A percentile compares a stretch with the other conserved stretches of the same genome.
phyloP scores from a whole-genome alignment of 805 yeast species.

The Kuraishia cidri region DNA sequence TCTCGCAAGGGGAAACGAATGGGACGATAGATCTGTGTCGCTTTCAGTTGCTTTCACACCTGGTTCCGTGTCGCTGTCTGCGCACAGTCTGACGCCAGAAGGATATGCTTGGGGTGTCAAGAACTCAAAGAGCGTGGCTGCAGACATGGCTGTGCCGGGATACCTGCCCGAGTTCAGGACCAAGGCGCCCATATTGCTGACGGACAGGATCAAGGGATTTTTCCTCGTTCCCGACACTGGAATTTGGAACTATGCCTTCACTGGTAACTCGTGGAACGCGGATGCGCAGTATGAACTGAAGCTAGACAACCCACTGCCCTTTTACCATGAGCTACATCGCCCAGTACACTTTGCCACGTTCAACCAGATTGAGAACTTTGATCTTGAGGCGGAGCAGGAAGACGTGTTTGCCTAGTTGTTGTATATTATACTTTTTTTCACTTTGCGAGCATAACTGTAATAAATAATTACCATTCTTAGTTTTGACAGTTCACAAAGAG shows the following conservation, averaged over 20 bases:
- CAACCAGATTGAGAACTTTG: slow-evolving; percentile 45
- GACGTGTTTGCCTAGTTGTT: slow-evolving; percentile 42
- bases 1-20: slow-evolving; percentile 19
- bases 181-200: slow-evolving; percentile 60
- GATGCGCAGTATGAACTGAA: slow-evolving; percentile 54
- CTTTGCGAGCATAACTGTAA: slow-evolving; percentile 1
- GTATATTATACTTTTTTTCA: not conserved
- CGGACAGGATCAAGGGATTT: slow-evolving; percentile 71
- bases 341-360: slow-evolving; percentile 81
- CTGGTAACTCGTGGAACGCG: slow-evolving; percentile 76
- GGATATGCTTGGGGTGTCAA: slow-evolving; percentile 76
- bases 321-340: slow-evolving; percentile 81
- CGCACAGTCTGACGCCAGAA: slow-evolving; percentile 46
- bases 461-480: not conserved
- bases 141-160: too few relatives aligned
- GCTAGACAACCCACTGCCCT: slow-evolving; percentile 71
- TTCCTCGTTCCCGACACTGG: slow-evolving; percentile 80
- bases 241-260: slow-evolving; percentile 86
- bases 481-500: not conserved
- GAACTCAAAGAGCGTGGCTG: slow-evolving; percentile 50
- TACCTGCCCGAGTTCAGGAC: slow-evolving; percentile 51
- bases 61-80: slow-evolving; percentile 75
- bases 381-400: slow-evolving; percentile 58
- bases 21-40: slow-evolving; percentile 40
- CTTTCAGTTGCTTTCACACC: slow-evolving; percentile 67